Evolutionary conservation across 495 filamentous ascomycete species (phyloP).

Genomic region (Penicillium cataractarum): DNA sequence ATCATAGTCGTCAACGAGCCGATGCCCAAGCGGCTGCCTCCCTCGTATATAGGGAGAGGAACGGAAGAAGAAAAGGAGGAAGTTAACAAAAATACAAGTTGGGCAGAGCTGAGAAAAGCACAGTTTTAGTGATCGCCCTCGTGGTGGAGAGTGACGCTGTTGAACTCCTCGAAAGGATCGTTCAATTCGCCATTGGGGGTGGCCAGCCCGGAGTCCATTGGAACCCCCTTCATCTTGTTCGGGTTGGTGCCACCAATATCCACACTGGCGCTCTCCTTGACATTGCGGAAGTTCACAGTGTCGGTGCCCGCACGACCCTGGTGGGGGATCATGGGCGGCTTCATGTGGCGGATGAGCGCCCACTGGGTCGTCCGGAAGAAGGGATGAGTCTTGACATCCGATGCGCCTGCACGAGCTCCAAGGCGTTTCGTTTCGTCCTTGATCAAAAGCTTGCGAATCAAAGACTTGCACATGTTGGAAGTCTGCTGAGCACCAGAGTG

Average conservation of each 20-base stretch:
- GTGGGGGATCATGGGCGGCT: constrained; percentile 96
- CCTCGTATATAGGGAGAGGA: constrained; percentile 22
- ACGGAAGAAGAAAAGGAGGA: constrained; percentile 13
- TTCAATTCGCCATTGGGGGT: constrained; percentile 82
- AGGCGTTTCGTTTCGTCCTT: constrained; percentile 97
- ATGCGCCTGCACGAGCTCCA: constrained; percentile 91
- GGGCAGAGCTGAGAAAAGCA: constrained; percentile 9
- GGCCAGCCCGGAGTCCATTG: constrained; percentile 79
- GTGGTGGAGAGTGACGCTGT: constrained; percentile 96
- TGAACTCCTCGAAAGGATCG: constrained; percentile 99
- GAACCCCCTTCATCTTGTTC: constrained; percentile 71
- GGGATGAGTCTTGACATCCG: constrained; percentile 93
- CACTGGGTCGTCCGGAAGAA: constrained; percentile 97
- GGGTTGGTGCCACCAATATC: constrained; percentile 72
- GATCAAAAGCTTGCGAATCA: constrained; percentile 95
- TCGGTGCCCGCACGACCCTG: constrained; percentile 84
- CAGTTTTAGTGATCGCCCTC: constrained; percentile 68
- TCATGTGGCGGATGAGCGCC: constrained; percentile 96
- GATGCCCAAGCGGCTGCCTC: constrained; percentile 33
- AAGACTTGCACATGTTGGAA: constrained; percentile 91
- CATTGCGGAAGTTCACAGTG: constrained; percentile 94
- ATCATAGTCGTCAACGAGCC: constrained; percentile 44
- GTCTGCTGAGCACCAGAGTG: constrained; percentile 80
- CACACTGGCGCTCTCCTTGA: constrained; percentile 95
- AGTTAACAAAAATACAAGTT: constrained; percentile 17